Evolutionary conservation across 2,329 filamentous ascomycete species (phyloP).

Genomic region (Dactylella cylindrospora): DNA sequence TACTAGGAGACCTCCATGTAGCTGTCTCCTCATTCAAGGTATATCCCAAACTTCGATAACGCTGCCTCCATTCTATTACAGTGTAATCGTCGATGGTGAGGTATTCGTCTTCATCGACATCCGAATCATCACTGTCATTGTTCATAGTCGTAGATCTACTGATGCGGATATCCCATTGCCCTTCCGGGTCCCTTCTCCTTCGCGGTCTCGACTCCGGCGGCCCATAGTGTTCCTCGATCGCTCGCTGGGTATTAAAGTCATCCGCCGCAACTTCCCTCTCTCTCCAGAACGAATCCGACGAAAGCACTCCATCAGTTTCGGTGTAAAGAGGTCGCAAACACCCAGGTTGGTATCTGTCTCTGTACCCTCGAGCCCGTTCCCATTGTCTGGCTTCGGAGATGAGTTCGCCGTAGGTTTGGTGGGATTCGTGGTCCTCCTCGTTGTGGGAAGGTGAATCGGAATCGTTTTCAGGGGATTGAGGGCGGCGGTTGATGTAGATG

Average conservation of each 20-base stretch:
- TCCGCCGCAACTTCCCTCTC: no score
- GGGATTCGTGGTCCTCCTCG: background rate
- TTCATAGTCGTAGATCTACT: background rate
- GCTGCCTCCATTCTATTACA: no score
- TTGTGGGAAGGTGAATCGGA: background rate
- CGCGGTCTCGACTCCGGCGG: background rate
- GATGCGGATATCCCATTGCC: constrained; percentile 3
- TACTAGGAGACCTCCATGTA: no score
- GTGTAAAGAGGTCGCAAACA: no score
- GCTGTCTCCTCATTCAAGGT: no score
- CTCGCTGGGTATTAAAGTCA: no score
- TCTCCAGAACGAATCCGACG: background rate
- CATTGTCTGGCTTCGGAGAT: no score
- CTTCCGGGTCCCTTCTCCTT: background rate
- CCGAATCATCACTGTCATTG: background rate
- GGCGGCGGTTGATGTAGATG: constrained; percentile 10
- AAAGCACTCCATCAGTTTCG: no score
- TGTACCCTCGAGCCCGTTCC: no score
- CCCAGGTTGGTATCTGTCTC: no score
- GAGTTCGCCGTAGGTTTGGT: background rate
- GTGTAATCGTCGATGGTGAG: background rate
- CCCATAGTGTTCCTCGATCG: no score
- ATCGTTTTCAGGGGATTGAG: background rate
- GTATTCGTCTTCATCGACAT: constrained; percentile 13
- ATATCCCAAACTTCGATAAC: no score